Evolutionary conservation across 192 early-diverging fungal species (phyloP), one percentile per base, ranked within the genome.

Genomic region (Coemansia sp.): DNA sequence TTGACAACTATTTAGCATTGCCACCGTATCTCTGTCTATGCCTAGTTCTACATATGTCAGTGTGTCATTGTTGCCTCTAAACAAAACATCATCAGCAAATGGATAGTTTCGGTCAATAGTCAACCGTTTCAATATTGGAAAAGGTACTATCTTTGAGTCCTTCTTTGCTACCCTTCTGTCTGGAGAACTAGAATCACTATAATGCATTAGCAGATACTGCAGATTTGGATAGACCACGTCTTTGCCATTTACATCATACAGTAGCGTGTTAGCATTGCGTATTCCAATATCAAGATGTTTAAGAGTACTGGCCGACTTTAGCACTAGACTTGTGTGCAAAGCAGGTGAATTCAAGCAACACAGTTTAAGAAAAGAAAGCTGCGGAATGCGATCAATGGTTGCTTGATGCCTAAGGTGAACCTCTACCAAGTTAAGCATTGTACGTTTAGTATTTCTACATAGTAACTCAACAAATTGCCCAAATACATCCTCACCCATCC

Each of bases 51-150:
- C 4, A 39, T 13, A 38, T 12, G 48, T 48, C 17, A 65, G 48
- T 4, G 64, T 65, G 13, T 5, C 32, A 10, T 15, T 39, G 32
- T 65, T 65, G 13, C 64, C 48, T n/a, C 50, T 48, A 24, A 65
- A 65, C 31, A 65, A 19, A 11, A 53, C 50, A 53, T 65, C 50
- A 40, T 65, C 48, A 22, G 29, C 36, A 24, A 55, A 65, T 34
- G 64, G 64, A 34, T 65, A 65, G 29, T 31, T 19, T 39, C 40
- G 40, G 38, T 34, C 3, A 36, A n/a, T 39, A 20, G 13, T 42
- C n/a, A 65, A 34, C 15, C 44, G 27, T 12, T 31, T 31, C 45
- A 65, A 10, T 7, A n/a, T 39, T 2, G 64, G 64, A 65, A 65
- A 53, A 2, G 36, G 36, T 4, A 51, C 64, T 19, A 6, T 31